A percentile compares a stretch with the other conserved stretches of the same genome.
These are phyloP conservation scores for Themeda triandra DNA, from an alignment of 176 grass and related monocot genomes.

Conservation along the genomic window DNA sequence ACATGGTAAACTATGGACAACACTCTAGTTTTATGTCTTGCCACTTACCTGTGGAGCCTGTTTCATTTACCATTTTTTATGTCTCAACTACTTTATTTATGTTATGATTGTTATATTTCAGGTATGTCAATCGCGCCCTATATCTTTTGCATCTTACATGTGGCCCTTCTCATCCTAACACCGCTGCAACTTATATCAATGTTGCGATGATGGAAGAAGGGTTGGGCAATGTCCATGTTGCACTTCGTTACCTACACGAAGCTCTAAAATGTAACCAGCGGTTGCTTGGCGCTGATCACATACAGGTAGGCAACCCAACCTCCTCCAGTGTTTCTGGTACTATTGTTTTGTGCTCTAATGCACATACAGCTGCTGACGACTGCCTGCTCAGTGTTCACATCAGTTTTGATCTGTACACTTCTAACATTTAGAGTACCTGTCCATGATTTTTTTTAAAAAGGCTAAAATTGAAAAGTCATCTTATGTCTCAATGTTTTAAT, in stretches of 20 bases:
- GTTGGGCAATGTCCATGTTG: constrained; percentile 95
- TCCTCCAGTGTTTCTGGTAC: constrained; percentile 16
- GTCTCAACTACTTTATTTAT: neutral
- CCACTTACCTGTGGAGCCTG: neutral
- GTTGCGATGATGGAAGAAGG: constrained; percentile 99
- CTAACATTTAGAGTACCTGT: neutral
- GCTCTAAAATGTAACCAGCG: constrained; percentile 96
- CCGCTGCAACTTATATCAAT: constrained; percentile 98
- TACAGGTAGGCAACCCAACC: constrained; percentile 68
- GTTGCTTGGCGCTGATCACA: constrained; percentile 95
- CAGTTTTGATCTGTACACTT: constrained; percentile 18
- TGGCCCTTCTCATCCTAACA: constrained; percentile 97
- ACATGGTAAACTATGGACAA: neutral
- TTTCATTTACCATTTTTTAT: constrained; percentile 13
- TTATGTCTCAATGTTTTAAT: constrained; percentile 36
- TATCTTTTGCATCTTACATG: constrained; percentile 95
- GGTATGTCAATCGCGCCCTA: constrained; percentile 96
- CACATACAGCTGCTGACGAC: neutral
- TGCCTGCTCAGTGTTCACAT: neutral
- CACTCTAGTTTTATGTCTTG: neutral
- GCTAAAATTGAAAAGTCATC: constrained; percentile 16
- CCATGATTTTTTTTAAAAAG: neutral
- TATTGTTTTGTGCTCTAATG: constrained; percentile 2
- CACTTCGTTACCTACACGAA: constrained; percentile 87
- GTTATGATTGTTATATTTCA: constrained; percentile 34